Evolutionary conservation across 163 green algal genomes (phyloP), one percentile per base, ranked within the genome.

Genomic region (Trebouxiophyceae sp.): DNA sequence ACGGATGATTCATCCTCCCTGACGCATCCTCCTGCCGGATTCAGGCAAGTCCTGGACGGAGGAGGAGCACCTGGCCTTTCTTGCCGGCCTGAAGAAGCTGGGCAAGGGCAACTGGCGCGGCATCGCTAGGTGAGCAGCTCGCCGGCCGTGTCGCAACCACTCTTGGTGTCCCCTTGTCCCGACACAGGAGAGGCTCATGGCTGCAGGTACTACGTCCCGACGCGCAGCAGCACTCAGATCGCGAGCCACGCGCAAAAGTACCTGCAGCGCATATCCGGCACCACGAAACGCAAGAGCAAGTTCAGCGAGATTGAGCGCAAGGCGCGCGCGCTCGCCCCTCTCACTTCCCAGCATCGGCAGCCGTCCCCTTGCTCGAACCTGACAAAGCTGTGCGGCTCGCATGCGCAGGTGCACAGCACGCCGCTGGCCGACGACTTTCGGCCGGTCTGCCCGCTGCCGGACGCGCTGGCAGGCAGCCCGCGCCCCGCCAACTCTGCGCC

Each of bases 91-190:
- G 28, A 62, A 79, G 31, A 70, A 74, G 62, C 71, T 82, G 5
- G 75, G 75, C 65, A 67, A 66, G 47, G 62, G 61, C 5, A 77
- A 82, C 68, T 82, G 76, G 76, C 54, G 71, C 24, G 76, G 71
- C 29, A 77, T 82, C 12, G n/a, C n/a, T n/a, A n/a, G n/a, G n/a
- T n/a, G n/a, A n/a, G n/a, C n/a, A n/a, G n/a, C n/a, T n/a, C n/a
- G n/a, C n/a, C n/a, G n/a, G n/a, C n/a, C n/a, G n/a, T n/a, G n/a
- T n/a, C n/a, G n/a, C n/a, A n/a, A n/a, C n/a, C n/a, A n/a, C n/a
- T n/a, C n/a, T n/a, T n/a, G n/a, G n/a, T n/a, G n/a, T n/a, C n/a
- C n/a, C n/a, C n/a, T n/a, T n/a, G n/a, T n/a, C n/a, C n/a, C n/a
- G n/a, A n/a, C n/a, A n/a, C n/a, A n/a, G n/a, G n/a, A n/a, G n/a